Evolutionary conservation across 495 filamentous ascomycete species (phyloP).

Genomic region (Hypoxylon intermedium): DNA sequence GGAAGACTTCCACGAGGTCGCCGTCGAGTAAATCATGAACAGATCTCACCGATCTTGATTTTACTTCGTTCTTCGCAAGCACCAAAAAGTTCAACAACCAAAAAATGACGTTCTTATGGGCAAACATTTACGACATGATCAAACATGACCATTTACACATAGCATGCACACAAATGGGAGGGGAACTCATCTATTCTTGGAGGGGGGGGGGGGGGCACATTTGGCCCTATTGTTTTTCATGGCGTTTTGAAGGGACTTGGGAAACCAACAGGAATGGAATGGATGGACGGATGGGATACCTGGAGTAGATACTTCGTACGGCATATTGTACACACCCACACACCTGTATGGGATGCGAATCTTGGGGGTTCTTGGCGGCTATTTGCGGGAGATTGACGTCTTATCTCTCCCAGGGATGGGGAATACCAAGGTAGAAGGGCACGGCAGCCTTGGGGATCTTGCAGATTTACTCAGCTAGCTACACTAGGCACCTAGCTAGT

Average conservation of each 20-base stretch:
- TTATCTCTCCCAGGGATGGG: constrained; percentile 5
- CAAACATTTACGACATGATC: constrained; percentile 29
- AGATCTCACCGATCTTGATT: background rate
- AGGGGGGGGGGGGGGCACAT: no score
- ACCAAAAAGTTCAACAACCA: constrained; percentile 11
- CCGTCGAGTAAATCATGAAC: constrained; percentile 42
- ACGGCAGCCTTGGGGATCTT: background rate
- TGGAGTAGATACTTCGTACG: constrained; percentile 11
- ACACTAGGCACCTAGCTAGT: no score
- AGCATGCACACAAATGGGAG: constrained; percentile 23
- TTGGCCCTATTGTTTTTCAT: background rate
- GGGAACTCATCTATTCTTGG: constrained; percentile 12
- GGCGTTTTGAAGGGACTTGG: constrained; percentile 21
- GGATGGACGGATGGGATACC: constrained; percentile 19
- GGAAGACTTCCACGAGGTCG: constrained; percentile 54
- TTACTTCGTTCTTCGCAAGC: constrained; percentile 4
- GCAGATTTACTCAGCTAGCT: constrained; percentile 7
- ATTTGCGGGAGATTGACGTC: constrained; percentile 35
- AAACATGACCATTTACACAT: constrained; percentile 26
- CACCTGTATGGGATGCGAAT: constrained; percentile 4
- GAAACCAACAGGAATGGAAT: constrained; percentile 2
- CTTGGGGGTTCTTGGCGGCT: constrained; percentile 30
- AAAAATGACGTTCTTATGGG: constrained; percentile 10
- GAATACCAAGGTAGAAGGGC: background rate
- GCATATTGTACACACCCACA: constrained; percentile 10